Conservation (phyloP, 1,284 basidiomycete species). For the Termitomyces sp. region DNA sequence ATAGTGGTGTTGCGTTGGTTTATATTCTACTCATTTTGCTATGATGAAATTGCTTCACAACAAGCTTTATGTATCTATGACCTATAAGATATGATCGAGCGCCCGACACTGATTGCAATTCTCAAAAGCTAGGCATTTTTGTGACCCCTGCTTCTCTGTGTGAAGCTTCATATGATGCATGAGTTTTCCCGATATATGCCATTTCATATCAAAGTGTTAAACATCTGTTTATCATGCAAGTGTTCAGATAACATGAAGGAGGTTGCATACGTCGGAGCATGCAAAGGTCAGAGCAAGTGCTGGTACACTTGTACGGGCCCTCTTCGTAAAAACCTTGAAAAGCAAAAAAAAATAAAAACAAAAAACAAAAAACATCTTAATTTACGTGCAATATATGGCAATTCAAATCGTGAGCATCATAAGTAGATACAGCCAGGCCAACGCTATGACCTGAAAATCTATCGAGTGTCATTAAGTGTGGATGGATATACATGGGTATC, state of each 20-base stretch:
- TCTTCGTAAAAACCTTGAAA: neutral
- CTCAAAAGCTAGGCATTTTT: neutral
- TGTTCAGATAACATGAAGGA: neutral
- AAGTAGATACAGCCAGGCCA: neutral
- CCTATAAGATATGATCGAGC: conserved; percentile 27
- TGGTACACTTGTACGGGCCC: too few relatives aligned
- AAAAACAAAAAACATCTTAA: too few relatives aligned
- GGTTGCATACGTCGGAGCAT: too few relatives aligned
- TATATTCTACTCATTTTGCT: conserved; percentile 32
- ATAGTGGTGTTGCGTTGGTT: conserved; percentile 40
- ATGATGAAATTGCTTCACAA: conserved; percentile 33
- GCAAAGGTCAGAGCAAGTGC: too few relatives aligned
- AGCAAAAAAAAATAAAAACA: neutral
- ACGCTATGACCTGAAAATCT: neutral
- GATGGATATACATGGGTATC: conserved; percentile 25
- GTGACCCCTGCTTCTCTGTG: too few relatives aligned
- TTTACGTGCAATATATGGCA: neutral
- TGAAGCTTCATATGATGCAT: neutral
- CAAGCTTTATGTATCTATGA: conserved; percentile 28
- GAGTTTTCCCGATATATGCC: neutral
- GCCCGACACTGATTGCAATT: conserved; percentile 5
- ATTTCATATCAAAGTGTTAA: neutral
- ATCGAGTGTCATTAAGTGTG: conserved; percentile 9
- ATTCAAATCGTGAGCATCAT: neutral
- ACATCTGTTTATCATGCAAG: neutral